Conservation (phyloP, 83 land plant species). For the Thuja plicata region DNA sequence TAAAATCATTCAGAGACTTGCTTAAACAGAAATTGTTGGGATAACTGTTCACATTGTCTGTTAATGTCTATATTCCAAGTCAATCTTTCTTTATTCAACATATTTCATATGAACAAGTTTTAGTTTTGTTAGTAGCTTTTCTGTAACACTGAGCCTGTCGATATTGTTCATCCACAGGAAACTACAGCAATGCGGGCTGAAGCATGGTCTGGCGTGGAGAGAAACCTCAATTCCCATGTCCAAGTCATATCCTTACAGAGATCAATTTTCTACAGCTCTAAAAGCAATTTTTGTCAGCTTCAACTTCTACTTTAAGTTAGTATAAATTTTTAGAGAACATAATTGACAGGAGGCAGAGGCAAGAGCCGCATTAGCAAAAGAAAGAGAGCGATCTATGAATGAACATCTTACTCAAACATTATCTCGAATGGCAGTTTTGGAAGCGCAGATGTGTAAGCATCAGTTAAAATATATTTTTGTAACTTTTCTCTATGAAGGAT, state of each 20-base stretch:
- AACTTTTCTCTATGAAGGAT: neutral
- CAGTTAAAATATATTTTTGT: neutral
- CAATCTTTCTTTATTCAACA: neutral
- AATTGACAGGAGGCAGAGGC: slow-evolving; percentile 94
- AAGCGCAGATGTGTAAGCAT: slow-evolving; percentile 81
- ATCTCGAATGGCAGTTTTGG: slow-evolving; percentile 92
- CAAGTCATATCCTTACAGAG: slow-evolving; percentile 47
- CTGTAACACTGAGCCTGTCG: neutral
- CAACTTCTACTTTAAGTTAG: neutral
- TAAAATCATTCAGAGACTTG: neutral
- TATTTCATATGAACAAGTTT: neutral
- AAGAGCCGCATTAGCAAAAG: slow-evolving; percentile 95
- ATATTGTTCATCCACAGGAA: slow-evolving; percentile 54
- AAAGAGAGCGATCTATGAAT: slow-evolving; percentile 82
- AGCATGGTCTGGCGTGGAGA: slow-evolving; percentile 98
- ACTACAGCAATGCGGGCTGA: slow-evolving; percentile 78
- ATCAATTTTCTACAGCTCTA: neutral
- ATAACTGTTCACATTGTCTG: neutral
- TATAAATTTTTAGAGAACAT: neutral
- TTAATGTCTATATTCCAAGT: neutral
- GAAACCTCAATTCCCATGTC: slow-evolving; percentile 75
- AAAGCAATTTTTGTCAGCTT: neutral
- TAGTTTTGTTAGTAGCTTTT: neutral
- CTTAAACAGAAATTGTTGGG: neutral
- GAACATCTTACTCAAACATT: slow-evolving; percentile 91